phyloP scores from a whole-genome alignment of 768 basidiomycete species.

The Amanita phalloides region DNA sequence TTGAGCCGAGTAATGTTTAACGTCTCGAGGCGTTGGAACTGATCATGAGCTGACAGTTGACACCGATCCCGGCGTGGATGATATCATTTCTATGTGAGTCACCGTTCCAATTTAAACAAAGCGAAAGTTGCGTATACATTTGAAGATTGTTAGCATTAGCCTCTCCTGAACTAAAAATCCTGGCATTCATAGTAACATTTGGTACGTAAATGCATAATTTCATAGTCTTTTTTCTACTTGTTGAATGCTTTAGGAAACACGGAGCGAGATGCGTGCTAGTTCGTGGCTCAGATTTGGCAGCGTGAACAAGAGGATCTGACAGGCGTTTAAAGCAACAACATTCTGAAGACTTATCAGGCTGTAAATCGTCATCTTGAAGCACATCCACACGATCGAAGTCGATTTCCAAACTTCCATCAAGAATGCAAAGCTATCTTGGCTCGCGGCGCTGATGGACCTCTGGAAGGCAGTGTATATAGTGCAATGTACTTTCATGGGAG shows the following conservation, averaged over 20 bases:
- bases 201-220: slow-evolving; percentile 30
- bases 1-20: slow-evolving; percentile 13
- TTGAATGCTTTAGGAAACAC: slow-evolving; percentile 51
- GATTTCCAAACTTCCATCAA: slow-evolving; percentile 55
- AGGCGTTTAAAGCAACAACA: slow-evolving; percentile 42
- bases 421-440: slow-evolving; percentile 49
- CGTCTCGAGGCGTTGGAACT: background rate
- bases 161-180: slow-evolving; percentile 74
- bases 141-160: slow-evolving; percentile 64
- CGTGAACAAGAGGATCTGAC: background rate
- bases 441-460: slow-evolving; percentile 52
- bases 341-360: slow-evolving; percentile 66
- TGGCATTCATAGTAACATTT: slow-evolving; percentile 68
- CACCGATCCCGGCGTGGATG: slow-evolving; percentile 83
- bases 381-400: slow-evolving; percentile 38
- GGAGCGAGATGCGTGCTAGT: slow-evolving; percentile 52
- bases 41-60: slow-evolving; percentile 39
- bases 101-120: background rate
- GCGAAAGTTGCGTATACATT: background rate
- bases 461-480: slow-evolving; percentile 59
- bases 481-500: slow-evolving; percentile 84
- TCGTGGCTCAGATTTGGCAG: slow-evolving; percentile 18
- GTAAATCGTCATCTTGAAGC: slow-evolving; percentile 47
- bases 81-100: slow-evolving; percentile 64
- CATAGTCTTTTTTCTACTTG: background rate